Base-by-base conservation (phyloP, 768 basidiomycete genomes). In the Udeniomyces megalosporus region DNA sequence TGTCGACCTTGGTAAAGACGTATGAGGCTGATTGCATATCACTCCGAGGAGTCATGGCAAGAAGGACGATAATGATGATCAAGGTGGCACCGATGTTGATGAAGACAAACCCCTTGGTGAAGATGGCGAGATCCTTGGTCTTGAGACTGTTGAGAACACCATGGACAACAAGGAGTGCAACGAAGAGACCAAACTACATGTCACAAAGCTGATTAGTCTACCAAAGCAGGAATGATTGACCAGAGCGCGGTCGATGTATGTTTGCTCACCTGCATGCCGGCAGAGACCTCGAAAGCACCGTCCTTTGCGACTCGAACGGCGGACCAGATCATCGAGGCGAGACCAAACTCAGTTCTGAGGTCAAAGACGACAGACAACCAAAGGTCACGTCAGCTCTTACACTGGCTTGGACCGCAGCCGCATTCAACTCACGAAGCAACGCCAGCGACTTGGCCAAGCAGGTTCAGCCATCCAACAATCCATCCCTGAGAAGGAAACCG, bases 11-110 rank as follows among this genome's bases (percentile, higher is more conserved):
- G 15, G 85, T 86, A 68, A 92, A 93, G 8, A 89, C 83, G 72
- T 88, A 90, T 28, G 53, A 56, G 2, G 86, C 85, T 31, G 83
- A 64, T 70, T 91, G 87, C 86, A 90, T 89, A 62, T 88, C 82
- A 0, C 78, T 75, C 22, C 84, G 65, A 75, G 72, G 71, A 6
- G 75, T 73, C 46, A 71, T 85, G 24, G 86, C 83, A 38, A 90
- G 78, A 20, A 93, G 79, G 26, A 84, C 82, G 70, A 93, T 85
- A 67, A 90, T 84, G 69, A 91, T 89, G 29, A 89, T 83, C 58
- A 84, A 74, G 3, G 88, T 85, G 45, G 54, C 22, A 15, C 62
- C 62, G 56, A 92, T 77, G 72, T 93, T 92, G 68, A 92, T 77
- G 71, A 92, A 91, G 4, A 92, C 87, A 69, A 88, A 89, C 38